Conservation (phyloP, 371 early-diverging fungal species). For the Vairimorpha necatrix region DNA sequence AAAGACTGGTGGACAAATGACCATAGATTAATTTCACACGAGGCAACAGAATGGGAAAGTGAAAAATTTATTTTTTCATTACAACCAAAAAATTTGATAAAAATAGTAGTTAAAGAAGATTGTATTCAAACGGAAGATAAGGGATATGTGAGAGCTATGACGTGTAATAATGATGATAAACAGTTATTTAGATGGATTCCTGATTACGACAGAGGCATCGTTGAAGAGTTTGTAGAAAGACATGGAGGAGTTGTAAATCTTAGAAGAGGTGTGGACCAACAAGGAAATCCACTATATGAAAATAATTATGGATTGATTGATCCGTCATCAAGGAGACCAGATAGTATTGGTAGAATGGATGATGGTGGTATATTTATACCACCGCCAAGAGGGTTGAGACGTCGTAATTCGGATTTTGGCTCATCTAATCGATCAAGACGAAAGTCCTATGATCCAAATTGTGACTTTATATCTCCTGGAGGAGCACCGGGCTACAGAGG, state of each 20-base stretch:
- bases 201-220: background rate
- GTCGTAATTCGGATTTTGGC: no score
- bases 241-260: background rate
- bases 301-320: background rate
- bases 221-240: background rate
- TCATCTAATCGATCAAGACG: no score
- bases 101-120: constrained; percentile 12
- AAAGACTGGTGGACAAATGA: constrained; percentile 2
- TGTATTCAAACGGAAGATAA: background rate
- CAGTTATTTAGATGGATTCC: constrained; percentile 2
- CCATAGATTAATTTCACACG: background rate
- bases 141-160: background rate
- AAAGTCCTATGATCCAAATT: no score
- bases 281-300: no score
- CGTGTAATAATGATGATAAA: background rate
- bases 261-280: background rate
- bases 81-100: background rate
- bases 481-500: no score
- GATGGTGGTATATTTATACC: background rate
- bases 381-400: background rate
- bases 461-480: no score
- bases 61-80: constrained; percentile 3
- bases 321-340: background rate
- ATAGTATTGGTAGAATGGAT: constrained; percentile 1
- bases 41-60: background rate